phyloP scores from a whole-genome alignment of 305 asterid genomes.

The Fraxinus greggii region DNA sequence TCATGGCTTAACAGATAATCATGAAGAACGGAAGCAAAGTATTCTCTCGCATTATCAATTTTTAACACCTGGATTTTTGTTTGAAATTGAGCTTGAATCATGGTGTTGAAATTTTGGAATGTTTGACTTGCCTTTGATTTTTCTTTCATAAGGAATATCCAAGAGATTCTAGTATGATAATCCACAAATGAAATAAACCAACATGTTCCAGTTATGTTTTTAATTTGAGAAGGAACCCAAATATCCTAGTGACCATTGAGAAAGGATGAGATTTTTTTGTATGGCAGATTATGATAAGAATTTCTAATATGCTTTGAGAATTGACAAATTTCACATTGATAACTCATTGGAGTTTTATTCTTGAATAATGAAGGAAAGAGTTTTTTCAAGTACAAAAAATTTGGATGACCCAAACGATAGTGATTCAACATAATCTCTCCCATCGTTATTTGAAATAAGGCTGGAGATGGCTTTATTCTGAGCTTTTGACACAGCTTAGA shows the following conservation, averaged over 20 bases:
- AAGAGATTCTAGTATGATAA: neutral
- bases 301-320: neutral
- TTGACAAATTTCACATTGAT: conserved; percentile 11
- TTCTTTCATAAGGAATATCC: neutral
- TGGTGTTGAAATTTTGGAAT: neutral
- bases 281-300: neutral
- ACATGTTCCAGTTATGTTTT: neutral
- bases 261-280: neutral
- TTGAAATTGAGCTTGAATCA: neutral
- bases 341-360: neutral
- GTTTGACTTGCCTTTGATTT: neutral
- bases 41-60: neutral
- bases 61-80: neutral
- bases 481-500: neutral
- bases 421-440: neutral
- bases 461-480: neutral
- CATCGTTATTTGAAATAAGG: neutral
- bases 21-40: neutral
- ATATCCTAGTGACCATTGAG: neutral
- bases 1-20: neutral
- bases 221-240: neutral
- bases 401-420: neutral
- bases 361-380: neutral
- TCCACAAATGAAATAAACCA: neutral
- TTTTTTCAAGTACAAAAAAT: neutral